Percentiles rank a stretch among this genome's conserved stretches.
These are phyloP conservation scores for Blepharisma undulans DNA, from an alignment of 169 alveolate genomes.

Conservation along the genomic window DNA sequence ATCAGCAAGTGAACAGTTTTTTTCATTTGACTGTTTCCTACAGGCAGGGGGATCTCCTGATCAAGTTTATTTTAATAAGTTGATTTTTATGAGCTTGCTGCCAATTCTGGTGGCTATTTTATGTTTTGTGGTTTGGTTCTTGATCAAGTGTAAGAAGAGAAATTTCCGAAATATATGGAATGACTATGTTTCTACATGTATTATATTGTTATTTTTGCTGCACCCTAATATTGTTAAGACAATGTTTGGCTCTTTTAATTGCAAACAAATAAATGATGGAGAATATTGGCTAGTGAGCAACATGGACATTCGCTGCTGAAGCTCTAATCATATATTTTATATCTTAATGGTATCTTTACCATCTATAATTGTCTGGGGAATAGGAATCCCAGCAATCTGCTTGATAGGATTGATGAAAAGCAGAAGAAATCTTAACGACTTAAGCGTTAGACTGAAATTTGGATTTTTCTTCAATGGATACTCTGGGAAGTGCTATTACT, in stretches of 20 bases:
- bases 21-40: conserved; percentile 52
- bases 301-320: conserved; percentile 13
- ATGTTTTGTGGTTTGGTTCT: too few species aligned
- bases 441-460: conserved; percentile 32
- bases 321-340: conserved; percentile 8
- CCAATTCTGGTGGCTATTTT: too few species aligned
- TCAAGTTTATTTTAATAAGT: neutral
- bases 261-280: conserved; percentile 42
- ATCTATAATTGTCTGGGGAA: conserved; percentile 49
- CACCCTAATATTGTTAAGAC: conserved; percentile 52
- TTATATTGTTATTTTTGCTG: conserved; percentile 50
- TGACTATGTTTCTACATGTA: conserved; percentile 45
- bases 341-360: conserved; percentile 44
- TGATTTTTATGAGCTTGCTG: neutral
- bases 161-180: too few species aligned
- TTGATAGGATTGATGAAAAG: neutral
- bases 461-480: conserved; percentile 57
- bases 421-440: neutral
- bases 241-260: conserved; percentile 10
- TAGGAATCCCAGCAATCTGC: conserved; percentile 51
- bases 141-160: too few species aligned
- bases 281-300: conserved; percentile 37
- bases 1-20: conserved; percentile 29
- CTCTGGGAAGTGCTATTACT: conserved; percentile 38
- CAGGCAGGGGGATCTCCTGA: neutral